Base-by-base conservation (phyloP, 257 asterid species). In the Phtheirospermum japonicum region DNA sequence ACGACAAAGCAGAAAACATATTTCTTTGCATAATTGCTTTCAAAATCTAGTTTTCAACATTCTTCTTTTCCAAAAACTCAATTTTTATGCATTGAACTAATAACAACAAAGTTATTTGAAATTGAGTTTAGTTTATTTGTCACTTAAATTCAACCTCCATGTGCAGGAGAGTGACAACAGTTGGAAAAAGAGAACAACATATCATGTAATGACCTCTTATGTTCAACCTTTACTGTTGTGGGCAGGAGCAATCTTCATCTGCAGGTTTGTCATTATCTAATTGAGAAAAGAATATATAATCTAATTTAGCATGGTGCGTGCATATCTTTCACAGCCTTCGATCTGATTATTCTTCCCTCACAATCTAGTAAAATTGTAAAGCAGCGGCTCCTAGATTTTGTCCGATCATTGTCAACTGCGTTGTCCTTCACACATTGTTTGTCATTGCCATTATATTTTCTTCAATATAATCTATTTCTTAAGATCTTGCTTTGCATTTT, bases 361-460 rank as follows among this genome's bases (percentile, higher is more conserved):
- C 94, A 85, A 77, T 75, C 95, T 66, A 75, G 94, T 70, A 85
- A 83, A 80, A 53, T 80, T 68, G 91, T 92, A 64, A 92, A 92
- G 70, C 81, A 74, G 37, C 80, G 97, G 71, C 82, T 92, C 61
- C 49, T 92, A 67, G 76, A 87, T 89, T 92, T 92, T 65, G 82
- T 89, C 69, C 78, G 83, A 71, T 86, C 97, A 39, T 76, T 92
- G 76, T 89, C 99, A 16, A 87, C 97, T 0, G 97, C 89, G 71
- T 56, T 92, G 73, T 86, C 96, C 69, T 83, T 76, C 75, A 97
- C 97, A 40, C 81, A 80, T 71, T 89, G 93, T 76, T 76, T 92
- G 61, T 85, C 73, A 67, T 72, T 68, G 16, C 30, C 37, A 26
- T 66, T 59, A 16, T 67, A 57, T 46, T 36, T 66, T 36, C 10